phyloP scores from a whole-genome alignment of 768 basidiomycete species.

The Leccinum uliginosum region DNA sequence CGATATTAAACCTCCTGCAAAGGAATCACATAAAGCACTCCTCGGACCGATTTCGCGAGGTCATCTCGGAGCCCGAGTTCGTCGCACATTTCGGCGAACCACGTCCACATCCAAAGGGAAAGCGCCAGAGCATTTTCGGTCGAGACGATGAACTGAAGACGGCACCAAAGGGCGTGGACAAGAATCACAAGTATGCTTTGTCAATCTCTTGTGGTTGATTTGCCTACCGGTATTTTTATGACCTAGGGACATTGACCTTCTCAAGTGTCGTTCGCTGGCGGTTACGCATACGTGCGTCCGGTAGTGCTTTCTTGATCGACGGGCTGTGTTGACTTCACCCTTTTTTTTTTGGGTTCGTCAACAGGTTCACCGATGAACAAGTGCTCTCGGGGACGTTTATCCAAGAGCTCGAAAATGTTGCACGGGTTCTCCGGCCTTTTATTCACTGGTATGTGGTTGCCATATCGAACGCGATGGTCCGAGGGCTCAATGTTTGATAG shows the following conservation, averaged over 20 bases:
- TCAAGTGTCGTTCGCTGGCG: constrained; percentile 77
- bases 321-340: constrained; percentile 16
- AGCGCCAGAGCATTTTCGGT: constrained; percentile 78
- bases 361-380: constrained; percentile 71
- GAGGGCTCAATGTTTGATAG: constrained; percentile 30
- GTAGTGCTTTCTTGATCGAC: constrained; percentile 4
- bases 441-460: constrained; percentile 61
- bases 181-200: constrained; percentile 61
- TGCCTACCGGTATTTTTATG: neutral
- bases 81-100: constrained; percentile 74
- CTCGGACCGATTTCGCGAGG: constrained; percentile 55
- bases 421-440: constrained; percentile 61
- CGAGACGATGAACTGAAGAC: constrained; percentile 83
- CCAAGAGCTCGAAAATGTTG: constrained; percentile 52
- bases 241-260: constrained; percentile 80
- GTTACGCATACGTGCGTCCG: constrained; percentile 54
- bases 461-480: neutral
- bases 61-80: constrained; percentile 69
- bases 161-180: constrained; percentile 87
- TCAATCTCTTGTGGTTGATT: neutral
- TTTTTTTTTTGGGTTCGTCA: neutral
- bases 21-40: constrained; percentile 63
- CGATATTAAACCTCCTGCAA: neutral
- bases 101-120: constrained; percentile 54
- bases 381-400: constrained; percentile 65